Conservation (phyloP, 805 yeast genomes). For the Metschnikowia dekortorum region DNA sequence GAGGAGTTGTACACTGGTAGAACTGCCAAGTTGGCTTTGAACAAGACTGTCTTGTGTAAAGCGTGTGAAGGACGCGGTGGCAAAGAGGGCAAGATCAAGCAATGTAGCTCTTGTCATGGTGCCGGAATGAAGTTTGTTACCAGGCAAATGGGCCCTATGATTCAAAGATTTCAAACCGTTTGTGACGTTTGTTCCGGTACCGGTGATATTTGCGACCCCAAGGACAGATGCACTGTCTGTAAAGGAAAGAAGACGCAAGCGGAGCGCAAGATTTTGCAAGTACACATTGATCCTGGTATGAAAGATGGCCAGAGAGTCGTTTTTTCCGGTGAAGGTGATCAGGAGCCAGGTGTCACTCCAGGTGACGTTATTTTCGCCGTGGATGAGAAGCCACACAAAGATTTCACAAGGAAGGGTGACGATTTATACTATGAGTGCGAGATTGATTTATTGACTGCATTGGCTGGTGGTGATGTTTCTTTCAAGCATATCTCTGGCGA, state of each 20-base stretch:
- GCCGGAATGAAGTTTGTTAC: constrained; percentile 87
- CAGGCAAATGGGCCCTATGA: constrained; percentile 99
- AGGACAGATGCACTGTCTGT: constrained; percentile 85
- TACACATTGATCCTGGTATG: constrained; percentile 96
- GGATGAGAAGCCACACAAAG: constrained; percentile 82
- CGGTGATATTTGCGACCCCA: constrained; percentile 82
- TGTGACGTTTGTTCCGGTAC: constrained; percentile 92
- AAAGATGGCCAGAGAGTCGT: constrained; percentile 85
- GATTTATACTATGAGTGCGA: constrained; percentile 83
- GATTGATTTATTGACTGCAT: constrained; percentile 87
- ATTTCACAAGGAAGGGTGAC: constrained; percentile 83
- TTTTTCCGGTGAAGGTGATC: constrained; percentile 96
- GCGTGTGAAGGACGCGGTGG: constrained; percentile 96
- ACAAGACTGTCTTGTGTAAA: constrained; percentile 85
- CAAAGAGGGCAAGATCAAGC: constrained; percentile 81
- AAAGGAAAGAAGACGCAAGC: constrained; percentile 79
- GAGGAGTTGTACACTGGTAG: constrained; percentile 95
- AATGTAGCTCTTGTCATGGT: constrained; percentile 86
- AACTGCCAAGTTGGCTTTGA: constrained; percentile 87
- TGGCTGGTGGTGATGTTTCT: constrained; percentile 92
- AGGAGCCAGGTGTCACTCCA: constrained; percentile 88
- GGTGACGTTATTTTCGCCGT: constrained; percentile 95
- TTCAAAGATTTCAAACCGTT: constrained; percentile 92
- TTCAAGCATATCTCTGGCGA: constrained; percentile 91
- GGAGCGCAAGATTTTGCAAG: constrained; percentile 92